Evolutionary conservation across 2,329 filamentous ascomycete species (phyloP).

Genomic region (Escovopsis sp.): DNA sequence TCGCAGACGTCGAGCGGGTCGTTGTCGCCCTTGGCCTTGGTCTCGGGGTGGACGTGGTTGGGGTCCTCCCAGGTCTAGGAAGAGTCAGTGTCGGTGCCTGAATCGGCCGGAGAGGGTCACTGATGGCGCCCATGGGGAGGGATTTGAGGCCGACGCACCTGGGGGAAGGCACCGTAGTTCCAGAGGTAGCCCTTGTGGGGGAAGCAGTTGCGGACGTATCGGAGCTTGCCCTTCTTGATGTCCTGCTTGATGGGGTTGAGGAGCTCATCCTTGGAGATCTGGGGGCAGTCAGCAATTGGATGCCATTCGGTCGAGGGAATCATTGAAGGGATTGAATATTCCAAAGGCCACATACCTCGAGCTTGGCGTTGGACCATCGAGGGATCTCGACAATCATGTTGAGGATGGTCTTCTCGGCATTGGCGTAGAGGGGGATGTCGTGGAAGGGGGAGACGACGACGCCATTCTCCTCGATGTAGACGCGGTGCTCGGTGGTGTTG

Average conservation of each 20-base stretch:
- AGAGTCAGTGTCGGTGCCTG: no score
- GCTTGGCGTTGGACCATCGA: slow-evolving; percentile 98
- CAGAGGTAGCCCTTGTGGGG: slow-evolving; percentile 99
- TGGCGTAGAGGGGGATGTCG: slow-evolving; percentile 96
- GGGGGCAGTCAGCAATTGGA: background rate
- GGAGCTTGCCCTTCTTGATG: slow-evolving; percentile 98
- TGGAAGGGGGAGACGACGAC: slow-evolving; percentile 89
- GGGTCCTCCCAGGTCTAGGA: slow-evolving; percentile 96
- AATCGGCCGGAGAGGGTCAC: slow-evolving; percentile 1
- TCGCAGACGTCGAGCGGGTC: slow-evolving; percentile 99
- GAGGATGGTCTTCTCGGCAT: slow-evolving; percentile 84
- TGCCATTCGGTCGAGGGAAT: no score
- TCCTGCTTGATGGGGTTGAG: slow-evolving; percentile 99
- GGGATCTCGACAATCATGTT: slow-evolving; percentile 99
- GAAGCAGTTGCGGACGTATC: slow-evolving; percentile 99
- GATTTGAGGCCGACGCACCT: slow-evolving; percentile 40
- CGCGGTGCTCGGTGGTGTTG: slow-evolving; percentile 91
- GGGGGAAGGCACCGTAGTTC: slow-evolving; percentile 99
- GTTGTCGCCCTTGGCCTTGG: slow-evolving; percentile 99
- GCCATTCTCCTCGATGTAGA: slow-evolving; percentile 98
- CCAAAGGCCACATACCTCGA: slow-evolving; percentile 54
- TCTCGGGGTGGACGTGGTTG: slow-evolving; percentile 90
- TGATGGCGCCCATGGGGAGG: slow-evolving; percentile 5
- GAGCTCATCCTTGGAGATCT: slow-evolving; percentile 98
- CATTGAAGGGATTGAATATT: no score